Conservation (phyloP, 805 yeast genomes). For the Scheffersomyces ergatensis region DNA sequence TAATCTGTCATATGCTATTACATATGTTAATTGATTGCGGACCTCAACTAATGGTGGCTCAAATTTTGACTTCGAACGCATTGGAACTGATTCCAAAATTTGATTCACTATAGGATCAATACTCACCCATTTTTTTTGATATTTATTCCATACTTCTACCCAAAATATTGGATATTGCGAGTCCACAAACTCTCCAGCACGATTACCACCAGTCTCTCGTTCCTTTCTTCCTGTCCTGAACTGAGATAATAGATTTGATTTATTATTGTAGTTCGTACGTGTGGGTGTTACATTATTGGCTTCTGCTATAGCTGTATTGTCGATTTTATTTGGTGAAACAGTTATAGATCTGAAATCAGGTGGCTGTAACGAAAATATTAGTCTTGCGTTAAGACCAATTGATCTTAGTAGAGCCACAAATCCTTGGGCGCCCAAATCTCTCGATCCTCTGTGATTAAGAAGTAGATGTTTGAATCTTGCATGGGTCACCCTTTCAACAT, state of each 20-base stretch:
- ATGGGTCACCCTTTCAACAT: slow-evolving; percentile 26
- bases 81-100: slow-evolving; percentile 59
- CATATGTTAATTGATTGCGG: slow-evolving; percentile 66
- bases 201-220: slow-evolving; percentile 3
- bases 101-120: slow-evolving; percentile 74
- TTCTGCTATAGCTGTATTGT: slow-evolving; percentile 10
- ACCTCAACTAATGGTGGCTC: slow-evolving; percentile 71
- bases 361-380: slow-evolving; percentile 84
- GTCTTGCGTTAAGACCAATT: slow-evolving; percentile 65
- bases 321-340: slow-evolving; percentile 8
- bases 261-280: not conserved
- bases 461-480: slow-evolving; percentile 45
- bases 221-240: not conserved
- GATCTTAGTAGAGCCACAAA: slow-evolving; percentile 75
- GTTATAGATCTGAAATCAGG: slow-evolving; percentile 66
- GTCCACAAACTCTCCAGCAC: slow-evolving; percentile 17
- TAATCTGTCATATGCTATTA: slow-evolving; percentile 66
- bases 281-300: slow-evolving; percentile 1
- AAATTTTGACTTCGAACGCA: slow-evolving; percentile 49
- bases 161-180: slow-evolving; percentile 72
- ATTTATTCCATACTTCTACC: slow-evolving; percentile 91
- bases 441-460: slow-evolving; percentile 55
- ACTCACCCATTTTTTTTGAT: slow-evolving; percentile 72
- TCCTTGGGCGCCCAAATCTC: slow-evolving; percentile 84
- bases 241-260: not conserved